A percentile compares a stretch with the other conserved stretches of the same genome.
Evolutionary conservation across 2,329 filamentous ascomycete species (phyloP).

Genomic region (Stylonectria norvegica): DNA sequence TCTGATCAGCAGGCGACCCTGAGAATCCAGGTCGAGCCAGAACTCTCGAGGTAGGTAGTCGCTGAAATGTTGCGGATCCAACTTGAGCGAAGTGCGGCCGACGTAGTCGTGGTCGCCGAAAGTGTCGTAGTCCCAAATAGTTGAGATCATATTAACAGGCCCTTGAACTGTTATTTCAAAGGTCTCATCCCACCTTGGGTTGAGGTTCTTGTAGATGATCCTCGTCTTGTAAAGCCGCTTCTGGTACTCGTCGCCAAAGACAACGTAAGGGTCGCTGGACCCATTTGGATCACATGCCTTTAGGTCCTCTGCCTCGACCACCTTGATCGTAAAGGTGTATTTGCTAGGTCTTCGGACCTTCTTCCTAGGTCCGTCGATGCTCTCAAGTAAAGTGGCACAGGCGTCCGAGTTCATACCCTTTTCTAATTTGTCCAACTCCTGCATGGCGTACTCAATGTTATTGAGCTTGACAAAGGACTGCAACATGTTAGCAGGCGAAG

Average conservation of each 20-base stretch:
- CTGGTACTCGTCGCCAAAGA: slow-evolving; percentile 95
- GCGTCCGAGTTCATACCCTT: slow-evolving; percentile 86
- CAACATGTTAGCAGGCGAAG: slow-evolving; percentile 26
- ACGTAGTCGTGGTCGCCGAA: slow-evolving; percentile 98
- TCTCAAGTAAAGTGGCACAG: slow-evolving; percentile 77
- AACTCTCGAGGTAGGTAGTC: slow-evolving; percentile 95
- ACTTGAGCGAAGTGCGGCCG: slow-evolving; percentile 90
- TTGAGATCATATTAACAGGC: slow-evolving; percentile 90
- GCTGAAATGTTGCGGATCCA: slow-evolving; percentile 96
- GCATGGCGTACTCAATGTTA: slow-evolving; percentile 92
- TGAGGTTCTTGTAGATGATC: slow-evolving; percentile 84
- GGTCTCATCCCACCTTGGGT: slow-evolving; percentile 95
- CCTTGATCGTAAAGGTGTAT: slow-evolving; percentile 98
- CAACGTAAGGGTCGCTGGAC: slow-evolving; percentile 92
- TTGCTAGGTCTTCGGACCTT: slow-evolving; percentile 68
- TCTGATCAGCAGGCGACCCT: slow-evolving; percentile 81
- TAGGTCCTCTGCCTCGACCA: slow-evolving; percentile 94
- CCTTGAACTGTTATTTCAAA: slow-evolving; percentile 93
- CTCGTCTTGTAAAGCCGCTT: slow-evolving; percentile 94
- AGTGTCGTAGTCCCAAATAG: slow-evolving; percentile 97
- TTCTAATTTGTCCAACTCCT: slow-evolving; percentile 87
- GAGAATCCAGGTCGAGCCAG: slow-evolving; percentile 95
- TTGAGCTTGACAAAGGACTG: slow-evolving; percentile 97
- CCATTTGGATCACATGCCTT: slow-evolving; percentile 98
- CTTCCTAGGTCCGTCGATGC: slow-evolving; percentile 63